A percentile compares a stretch with the other conserved stretches of the same genome.
phyloP scores from a whole-genome alignment of 148 eudicot genomes.

The Chenopodium suecicum region DNA sequence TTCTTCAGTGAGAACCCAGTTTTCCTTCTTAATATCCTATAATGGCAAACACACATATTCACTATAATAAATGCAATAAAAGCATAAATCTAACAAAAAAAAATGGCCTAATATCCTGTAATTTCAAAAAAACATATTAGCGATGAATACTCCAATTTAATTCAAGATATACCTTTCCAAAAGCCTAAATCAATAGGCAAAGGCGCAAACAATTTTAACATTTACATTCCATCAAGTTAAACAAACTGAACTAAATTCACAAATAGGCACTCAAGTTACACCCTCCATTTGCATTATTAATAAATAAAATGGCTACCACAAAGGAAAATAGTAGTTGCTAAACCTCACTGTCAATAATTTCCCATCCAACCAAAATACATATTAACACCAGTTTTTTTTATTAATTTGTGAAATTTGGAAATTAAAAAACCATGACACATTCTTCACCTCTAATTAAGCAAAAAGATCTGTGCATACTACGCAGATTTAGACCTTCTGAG shows the following conservation, averaged over 20 bases:
- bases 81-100: neutral
- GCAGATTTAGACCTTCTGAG: neutral
- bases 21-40: constrained; percentile 87
- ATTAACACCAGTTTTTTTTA: too few species aligned
- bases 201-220: neutral
- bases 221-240: neutral
- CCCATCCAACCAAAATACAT: neutral
- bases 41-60: constrained; percentile 19
- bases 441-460: neutral
- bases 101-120: neutral
- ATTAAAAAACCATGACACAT: neutral
- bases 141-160: neutral
- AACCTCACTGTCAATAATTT: neutral
- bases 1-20: constrained; percentile 79
- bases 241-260: neutral
- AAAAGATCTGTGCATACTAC: neutral
- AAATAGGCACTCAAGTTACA: neutral
- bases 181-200: too few species aligned
- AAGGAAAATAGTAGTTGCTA: neutral
- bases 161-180: neutral
- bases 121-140: neutral
- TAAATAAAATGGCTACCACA: neutral
- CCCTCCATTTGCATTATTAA: neutral
- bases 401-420: too few species aligned
- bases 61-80: neutral